phyloP scores from a whole-genome alignment of 2,329 filamentous ascomycete species.

The Curvularia spicifera region DNA sequence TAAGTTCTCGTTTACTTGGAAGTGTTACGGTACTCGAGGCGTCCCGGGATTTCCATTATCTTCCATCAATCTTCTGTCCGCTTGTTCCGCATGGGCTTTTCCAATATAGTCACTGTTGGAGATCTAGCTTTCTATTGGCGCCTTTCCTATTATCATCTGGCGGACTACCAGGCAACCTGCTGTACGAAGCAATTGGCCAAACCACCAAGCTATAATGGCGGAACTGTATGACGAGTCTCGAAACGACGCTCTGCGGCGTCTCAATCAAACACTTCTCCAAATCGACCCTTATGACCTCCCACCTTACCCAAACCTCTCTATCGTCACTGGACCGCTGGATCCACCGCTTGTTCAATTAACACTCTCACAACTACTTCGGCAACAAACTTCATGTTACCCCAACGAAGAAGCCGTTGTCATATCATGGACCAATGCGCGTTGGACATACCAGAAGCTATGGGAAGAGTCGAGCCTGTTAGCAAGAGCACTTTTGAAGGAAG shows the following conservation, averaged over 20 bases:
- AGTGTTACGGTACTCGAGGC: slow-evolving; percentile 27
- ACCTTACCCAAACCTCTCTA: slow-evolving; percentile 56
- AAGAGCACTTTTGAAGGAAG: slow-evolving; percentile 65
- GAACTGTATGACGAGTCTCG: slow-evolving; percentile 37
- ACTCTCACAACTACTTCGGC: slow-evolving; percentile 72
- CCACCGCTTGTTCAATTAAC: slow-evolving; percentile 74
- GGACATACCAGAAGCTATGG: slow-evolving; percentile 63
- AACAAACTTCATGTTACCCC: slow-evolving; percentile 71
- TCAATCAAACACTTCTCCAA: slow-evolving; percentile 49
- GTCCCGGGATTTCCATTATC: slow-evolving; percentile 25
- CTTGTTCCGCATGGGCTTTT: slow-evolving; percentile 13
- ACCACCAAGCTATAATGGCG: slow-evolving; percentile 24
- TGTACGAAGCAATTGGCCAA: background rate
- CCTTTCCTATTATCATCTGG: slow-evolving; percentile 1
- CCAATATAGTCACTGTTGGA: slow-evolving; percentile 13
- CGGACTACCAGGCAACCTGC: background rate
- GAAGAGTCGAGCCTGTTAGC: slow-evolving; percentile 51
- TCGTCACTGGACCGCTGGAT: slow-evolving; percentile 72
- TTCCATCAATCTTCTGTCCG: slow-evolving; percentile 21
- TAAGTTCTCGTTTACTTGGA: slow-evolving; percentile 27
- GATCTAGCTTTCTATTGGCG: background rate
- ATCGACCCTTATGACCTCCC: slow-evolving; percentile 48
- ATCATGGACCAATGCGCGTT: slow-evolving; percentile 76
- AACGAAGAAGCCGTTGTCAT: slow-evolving; percentile 73
- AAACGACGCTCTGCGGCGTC: slow-evolving; percentile 41